Conservation (phyloP, 2,329 filamentous ascomycete species). For the Boeremia lycopersici region DNA sequence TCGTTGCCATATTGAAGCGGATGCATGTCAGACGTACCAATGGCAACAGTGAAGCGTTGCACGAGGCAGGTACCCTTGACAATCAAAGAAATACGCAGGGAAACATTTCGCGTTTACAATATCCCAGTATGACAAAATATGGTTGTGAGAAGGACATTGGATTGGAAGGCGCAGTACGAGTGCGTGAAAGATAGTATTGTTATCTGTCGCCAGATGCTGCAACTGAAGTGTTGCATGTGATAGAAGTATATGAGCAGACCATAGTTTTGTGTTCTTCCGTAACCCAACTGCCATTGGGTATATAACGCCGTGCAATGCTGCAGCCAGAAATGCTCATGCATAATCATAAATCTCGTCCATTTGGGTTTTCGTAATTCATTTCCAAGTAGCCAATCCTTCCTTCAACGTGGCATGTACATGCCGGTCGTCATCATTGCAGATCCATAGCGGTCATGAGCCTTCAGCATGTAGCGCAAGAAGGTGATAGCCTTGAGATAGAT, state of each 20-base stretch:
- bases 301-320: constrained; percentile 19
- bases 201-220: constrained; percentile 11
- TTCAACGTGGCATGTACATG: constrained; percentile 34
- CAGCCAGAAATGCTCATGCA: constrained; percentile 14
- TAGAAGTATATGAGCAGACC: constrained; percentile 3
- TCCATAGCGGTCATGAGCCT: constrained; percentile 34
- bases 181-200: neutral
- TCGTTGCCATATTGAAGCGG: neutral
- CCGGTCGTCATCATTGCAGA: constrained; percentile 34
- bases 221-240: constrained; percentile 4
- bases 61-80: constrained; percentile 6
- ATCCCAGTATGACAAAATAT: neutral
- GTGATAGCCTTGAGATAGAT: constrained; percentile 34
- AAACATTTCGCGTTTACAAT: neutral
- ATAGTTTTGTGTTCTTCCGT: constrained; percentile 6
- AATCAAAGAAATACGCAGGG: neutral
- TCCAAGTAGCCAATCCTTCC: neutral
- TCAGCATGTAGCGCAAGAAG: constrained; percentile 31
- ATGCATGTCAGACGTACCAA: neutral
- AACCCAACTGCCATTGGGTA: constrained; percentile 17
- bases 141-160: neutral
- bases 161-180: neutral
- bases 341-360: constrained; percentile 7
- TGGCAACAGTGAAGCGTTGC: constrained; percentile 7
- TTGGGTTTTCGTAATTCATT: constrained; percentile 5